Evolutionary conservation across 352 stramenopile genomes (phyloP).

Genomic region (Phytophthora aleatoria): DNA sequence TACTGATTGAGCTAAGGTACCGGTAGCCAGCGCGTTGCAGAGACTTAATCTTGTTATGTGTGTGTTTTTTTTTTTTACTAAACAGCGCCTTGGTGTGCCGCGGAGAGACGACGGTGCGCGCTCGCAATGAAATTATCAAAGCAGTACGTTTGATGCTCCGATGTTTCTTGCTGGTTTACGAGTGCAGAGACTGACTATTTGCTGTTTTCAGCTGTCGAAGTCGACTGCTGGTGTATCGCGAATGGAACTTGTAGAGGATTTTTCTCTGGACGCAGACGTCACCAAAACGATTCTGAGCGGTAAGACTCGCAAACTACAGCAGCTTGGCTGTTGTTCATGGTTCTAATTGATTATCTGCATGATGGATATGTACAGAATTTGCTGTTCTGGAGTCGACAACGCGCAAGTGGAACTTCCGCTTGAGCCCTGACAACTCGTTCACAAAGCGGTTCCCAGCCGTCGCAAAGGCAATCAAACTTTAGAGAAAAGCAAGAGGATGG

Average conservation of each 20-base stretch:
- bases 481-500: conserved; percentile 9
- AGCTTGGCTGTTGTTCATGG: neutral
- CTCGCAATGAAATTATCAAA: conserved; percentile 57
- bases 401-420: conserved; percentile 60
- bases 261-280: conserved; percentile 42
- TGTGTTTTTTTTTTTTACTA: neutral
- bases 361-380: conserved; percentile 40
- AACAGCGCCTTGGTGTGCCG: conserved; percentile 40
- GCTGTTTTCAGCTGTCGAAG: conserved; percentile 34
- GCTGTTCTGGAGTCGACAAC: conserved; percentile 47
- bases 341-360: conserved; percentile 4
- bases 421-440: conserved; percentile 54
- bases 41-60: neutral
- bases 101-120: conserved; percentile 33
- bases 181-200: conserved; percentile 7
- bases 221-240: conserved; percentile 47
- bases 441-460: conserved; percentile 51
- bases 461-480: conserved; percentile 56
- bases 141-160: conserved; percentile 37
- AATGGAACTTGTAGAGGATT: conserved; percentile 50
- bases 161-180: neutral
- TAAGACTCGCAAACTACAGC: conserved; percentile 17
- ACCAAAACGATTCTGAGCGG: conserved; percentile 55
- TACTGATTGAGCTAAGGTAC: neutral
- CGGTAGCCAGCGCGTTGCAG: too few species aligned